Evolutionary conservation across 495 filamentous ascomycete genomes (phyloP).

Genomic region (Podospora conica): DNA sequence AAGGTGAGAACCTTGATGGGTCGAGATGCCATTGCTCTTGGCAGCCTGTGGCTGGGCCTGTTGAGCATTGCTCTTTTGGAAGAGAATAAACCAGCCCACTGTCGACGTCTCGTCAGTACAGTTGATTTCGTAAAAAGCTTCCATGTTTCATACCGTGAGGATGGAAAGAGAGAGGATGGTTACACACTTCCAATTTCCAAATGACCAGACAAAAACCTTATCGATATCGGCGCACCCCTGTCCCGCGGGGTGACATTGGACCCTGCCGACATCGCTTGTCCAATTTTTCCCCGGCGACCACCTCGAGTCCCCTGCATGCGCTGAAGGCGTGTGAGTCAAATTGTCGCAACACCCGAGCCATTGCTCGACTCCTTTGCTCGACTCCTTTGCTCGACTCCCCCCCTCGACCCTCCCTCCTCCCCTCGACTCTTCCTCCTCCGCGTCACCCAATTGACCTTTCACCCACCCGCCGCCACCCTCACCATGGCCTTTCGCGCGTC

Average conservation of each 20-base stretch:
- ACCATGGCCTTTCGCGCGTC: constrained; percentile 28
- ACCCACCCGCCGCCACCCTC: background rate
- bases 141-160: too few species aligned
- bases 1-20: background rate
- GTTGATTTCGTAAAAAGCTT: too few species aligned
- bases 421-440: background rate
- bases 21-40: background rate
- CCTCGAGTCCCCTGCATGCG: background rate
- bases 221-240: background rate
- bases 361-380: background rate
- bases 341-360: background rate
- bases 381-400: background rate
- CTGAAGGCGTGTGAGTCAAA: background rate
- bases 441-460: background rate
- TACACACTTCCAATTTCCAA: background rate
- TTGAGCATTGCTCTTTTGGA: too few species aligned
- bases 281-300: constrained; percentile 4
- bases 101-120: too few species aligned
- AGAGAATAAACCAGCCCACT: too few species aligned
- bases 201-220: background rate
- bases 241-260: background rate
- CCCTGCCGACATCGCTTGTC: constrained; percentile 8
- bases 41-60: too few species aligned
- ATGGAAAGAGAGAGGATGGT: background rate
- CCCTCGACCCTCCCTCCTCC: background rate